Evolutionary conservation across 2,329 filamentous ascomycete genomes (phyloP), one percentile per base, ranked within the genome.

Genomic region (Elsinoe australis): DNA sequence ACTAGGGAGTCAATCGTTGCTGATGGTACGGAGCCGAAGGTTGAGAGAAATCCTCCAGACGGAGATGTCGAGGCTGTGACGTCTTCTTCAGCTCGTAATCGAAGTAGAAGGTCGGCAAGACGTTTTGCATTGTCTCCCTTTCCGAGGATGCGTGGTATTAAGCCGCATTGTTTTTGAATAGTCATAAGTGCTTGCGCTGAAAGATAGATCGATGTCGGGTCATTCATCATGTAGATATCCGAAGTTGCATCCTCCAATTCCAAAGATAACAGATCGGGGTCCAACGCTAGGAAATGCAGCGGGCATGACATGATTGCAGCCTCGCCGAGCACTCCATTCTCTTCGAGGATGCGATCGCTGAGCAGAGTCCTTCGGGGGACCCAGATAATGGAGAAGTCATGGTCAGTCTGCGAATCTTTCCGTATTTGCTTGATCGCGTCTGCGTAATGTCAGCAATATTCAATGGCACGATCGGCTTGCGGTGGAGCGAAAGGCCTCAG

Each of bases 311-410:
- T 77, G 55, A 96, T 83, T 60, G 80, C 95, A 53, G 89, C 84
- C 64, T 98, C 92, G 50, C 92, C 94, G 41, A 95, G 75, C 10
- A 98, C 87, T 19, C 90, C 92, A 31, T 87, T 84, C 61, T 95
- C 88, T 66, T 98, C 92, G 31, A 98, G 74, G 41, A 96, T 78
- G 62, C 88, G 83, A 64, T 96, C 88, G 56, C 87, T 92, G 48
- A 96, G 83, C 48, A 94, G 73, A 3, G 92, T 96, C 53, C 92
- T 84, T 50, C 92, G 81, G 4, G 94, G 90, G 33, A 94, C 85
- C 86, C 92, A 96, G 63, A 95, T 90, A 58, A 98, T 84, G 54
- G 89, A 90, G 63, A 96, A 95, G 59, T 98, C 90, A 76, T 98
- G 92, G 56, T 88, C 86, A 38, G 83, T 86, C 60, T 87, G 84